These are phyloP conservation scores for Ceratocystis ficicola DNA, from an alignment of 2,329 filamentous ascomycete genomes.

Conservation along the genomic window DNA sequence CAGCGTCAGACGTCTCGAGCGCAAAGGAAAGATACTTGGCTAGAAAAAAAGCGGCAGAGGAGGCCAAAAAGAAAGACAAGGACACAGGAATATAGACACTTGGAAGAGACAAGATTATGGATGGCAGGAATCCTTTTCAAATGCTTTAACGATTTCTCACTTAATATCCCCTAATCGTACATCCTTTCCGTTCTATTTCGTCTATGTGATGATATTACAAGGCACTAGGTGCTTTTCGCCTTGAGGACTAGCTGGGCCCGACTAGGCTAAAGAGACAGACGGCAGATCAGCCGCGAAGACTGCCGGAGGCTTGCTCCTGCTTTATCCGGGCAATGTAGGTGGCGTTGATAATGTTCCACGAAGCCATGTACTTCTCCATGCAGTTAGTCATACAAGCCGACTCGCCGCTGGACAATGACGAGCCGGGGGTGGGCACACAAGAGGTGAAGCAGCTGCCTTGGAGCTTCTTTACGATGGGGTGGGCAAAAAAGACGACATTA, in stretches of 20 bases:
- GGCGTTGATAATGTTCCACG: constrained; percentile 63
- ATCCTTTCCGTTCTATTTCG: constrained; percentile 3
- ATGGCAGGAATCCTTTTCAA: neutral
- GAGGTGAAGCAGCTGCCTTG: constrained; percentile 71
- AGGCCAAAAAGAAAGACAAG: constrained; percentile 42
- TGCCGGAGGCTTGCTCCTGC: constrained; percentile 38
- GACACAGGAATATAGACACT: neutral
- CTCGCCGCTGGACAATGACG: constrained; percentile 54
- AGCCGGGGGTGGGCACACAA: constrained; percentile 59
- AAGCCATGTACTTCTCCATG: constrained; percentile 74
- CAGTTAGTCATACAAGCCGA: constrained; percentile 59
- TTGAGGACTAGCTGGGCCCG: neutral
- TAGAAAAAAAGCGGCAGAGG: constrained; percentile 61
- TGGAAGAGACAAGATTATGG: neutral
- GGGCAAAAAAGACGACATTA: neutral
- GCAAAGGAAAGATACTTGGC: constrained; percentile 71
- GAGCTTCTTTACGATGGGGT: constrained; percentile 47
- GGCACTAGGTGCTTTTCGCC: neutral
- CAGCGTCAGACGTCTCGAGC: constrained; percentile 59
- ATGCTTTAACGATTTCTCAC: constrained; percentile 9
- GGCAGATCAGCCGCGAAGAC: constrained; percentile 7
- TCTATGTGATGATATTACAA: constrained; percentile 14
- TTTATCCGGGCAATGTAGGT: constrained; percentile 55
- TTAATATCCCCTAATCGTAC: constrained; percentile 7
- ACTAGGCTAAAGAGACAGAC: neutral